Conservation (phyloP, 2,329 filamentous ascomycete species). For the Leptosphaerulina australis region DNA sequence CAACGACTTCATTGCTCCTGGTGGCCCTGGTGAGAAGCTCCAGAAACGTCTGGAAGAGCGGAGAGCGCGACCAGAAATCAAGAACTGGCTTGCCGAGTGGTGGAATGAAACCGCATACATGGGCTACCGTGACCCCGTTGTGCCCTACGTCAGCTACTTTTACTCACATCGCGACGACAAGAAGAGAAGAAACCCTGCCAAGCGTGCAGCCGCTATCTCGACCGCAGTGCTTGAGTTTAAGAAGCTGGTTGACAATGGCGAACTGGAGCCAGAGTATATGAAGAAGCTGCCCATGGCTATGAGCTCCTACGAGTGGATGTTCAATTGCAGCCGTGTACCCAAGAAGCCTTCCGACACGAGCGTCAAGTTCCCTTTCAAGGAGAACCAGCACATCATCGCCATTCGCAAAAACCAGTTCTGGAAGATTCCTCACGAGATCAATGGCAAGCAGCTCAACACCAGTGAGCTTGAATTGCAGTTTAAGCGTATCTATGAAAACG, state of each 20-base stretch:
- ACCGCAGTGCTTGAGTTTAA: conserved; percentile 91
- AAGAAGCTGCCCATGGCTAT: conserved; percentile 96
- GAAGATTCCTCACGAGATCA: conserved; percentile 82
- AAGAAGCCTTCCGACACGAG: conserved; percentile 82
- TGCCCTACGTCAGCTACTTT: conserved; percentile 99
- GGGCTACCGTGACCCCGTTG: conserved; percentile 89
- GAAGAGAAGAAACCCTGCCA: conserved; percentile 82
- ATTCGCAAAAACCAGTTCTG: conserved; percentile 98
- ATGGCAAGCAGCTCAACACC: conserved; percentile 84
- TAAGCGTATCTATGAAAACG: conserved; percentile 78
- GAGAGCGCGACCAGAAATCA: conserved; percentile 76
- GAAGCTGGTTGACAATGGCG: conserved; percentile 80
- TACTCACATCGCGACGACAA: conserved; percentile 97
- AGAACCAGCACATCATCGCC: conserved; percentile 86
- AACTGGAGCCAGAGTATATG: conserved; percentile 97
- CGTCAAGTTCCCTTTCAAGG: conserved; percentile 74
- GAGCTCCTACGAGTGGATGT: conserved; percentile 99
- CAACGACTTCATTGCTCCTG: conserved; percentile 85
- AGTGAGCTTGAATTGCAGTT: conserved; percentile 92
- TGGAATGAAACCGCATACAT: conserved; percentile 97
- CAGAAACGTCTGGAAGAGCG: conserved; percentile 86
- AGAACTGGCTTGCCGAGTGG: conserved; percentile 98
- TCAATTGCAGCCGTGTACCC: conserved; percentile 88
- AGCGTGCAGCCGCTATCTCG: conserved; percentile 89
- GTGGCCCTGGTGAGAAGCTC: conserved; percentile 78